Conservation (phyloP, 768 basidiomycete genomes). For the Macrolepiota dolichaula region DNA sequence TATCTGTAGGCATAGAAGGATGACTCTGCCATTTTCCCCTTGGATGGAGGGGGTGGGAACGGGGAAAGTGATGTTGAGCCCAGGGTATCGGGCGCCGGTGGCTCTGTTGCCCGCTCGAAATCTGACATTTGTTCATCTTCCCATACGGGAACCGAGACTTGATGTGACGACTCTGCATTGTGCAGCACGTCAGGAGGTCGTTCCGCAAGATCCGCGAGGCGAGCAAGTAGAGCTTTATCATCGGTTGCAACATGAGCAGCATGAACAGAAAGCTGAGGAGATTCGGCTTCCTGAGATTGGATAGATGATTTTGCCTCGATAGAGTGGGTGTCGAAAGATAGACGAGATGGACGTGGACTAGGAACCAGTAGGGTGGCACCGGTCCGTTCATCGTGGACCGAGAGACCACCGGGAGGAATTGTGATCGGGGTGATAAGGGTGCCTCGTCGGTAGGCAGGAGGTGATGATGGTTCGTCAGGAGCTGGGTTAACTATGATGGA, state of each 20-base stretch:
- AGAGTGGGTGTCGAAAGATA: conserved; percentile 14
- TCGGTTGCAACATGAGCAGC: conserved; percentile 65
- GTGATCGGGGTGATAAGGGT: conserved; percentile 15
- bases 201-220: conserved; percentile 48
- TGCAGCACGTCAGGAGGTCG: conserved; percentile 39
- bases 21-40: conserved; percentile 37
- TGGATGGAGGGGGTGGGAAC: conserved; percentile 43
- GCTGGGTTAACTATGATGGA: conserved; percentile 15
- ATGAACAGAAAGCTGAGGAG: conserved; percentile 20
- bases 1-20: conserved; percentile 39
- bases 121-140: conserved; percentile 45
- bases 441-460: conserved; percentile 41
- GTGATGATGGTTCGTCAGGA: conserved; percentile 19
- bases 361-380: conserved; percentile 12
- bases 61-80: conserved; percentile 22
- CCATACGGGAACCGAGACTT: conserved; percentile 51
- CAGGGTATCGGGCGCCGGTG: conserved; percentile 4
- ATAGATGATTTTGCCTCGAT: conserved; percentile 8
- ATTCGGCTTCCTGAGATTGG: conserved; percentile 7
- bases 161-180: conserved; percentile 15
- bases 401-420: conserved; percentile 15
- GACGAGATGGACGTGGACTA: conserved; percentile 19
- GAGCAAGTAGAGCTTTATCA: conserved; percentile 57
- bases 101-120: conserved; percentile 19
- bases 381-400: conserved; percentile 14